A percentile compares a stretch with the other conserved stretches of the same genome.
Conservation (phyloP, 2,329 filamentous ascomycete species). For the Xylariaceae sp. region DNA sequence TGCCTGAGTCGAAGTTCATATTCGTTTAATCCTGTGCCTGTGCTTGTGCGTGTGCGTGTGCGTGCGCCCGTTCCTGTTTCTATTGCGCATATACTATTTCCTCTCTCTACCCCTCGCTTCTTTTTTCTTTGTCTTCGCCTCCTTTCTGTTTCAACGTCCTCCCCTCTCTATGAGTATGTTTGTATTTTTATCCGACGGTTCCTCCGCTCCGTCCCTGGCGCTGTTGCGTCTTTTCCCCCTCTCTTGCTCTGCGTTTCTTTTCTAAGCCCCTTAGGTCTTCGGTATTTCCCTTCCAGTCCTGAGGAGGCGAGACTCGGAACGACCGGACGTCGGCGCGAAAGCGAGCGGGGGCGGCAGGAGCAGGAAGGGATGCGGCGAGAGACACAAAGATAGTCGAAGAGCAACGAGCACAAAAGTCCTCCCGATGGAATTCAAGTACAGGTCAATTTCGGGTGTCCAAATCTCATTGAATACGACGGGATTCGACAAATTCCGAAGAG, state of each 20-base stretch:
- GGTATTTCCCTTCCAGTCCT: not conserved
- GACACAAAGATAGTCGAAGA: constrained; percentile 11
- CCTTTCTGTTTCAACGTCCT: not conserved
- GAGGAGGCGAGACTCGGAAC: not conserved
- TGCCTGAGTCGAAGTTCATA: constrained; percentile 62
- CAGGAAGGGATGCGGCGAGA: constrained; percentile 1
- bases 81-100: not conserved
- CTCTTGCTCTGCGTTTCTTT: not conserved
- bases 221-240: not conserved
- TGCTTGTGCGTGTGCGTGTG: not conserved
- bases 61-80: not conserved
- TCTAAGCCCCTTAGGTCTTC: not conserved
- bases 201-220: not conserved
- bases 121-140: not conserved
- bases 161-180: not conserved
- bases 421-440: not conserved
- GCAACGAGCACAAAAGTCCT: not conserved
- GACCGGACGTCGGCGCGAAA: not conserved
- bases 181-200: not conserved
- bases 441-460: constrained; percentile 1
- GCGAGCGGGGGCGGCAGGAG: not conserved
- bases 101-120: not conserved
- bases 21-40: constrained; percentile 13
- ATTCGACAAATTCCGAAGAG: constrained; percentile 1
- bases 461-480: constrained; percentile 3